Conservation (phyloP, 2,329 filamentous ascomycete genomes). For the Orbilia blumenaviensis region DNA sequence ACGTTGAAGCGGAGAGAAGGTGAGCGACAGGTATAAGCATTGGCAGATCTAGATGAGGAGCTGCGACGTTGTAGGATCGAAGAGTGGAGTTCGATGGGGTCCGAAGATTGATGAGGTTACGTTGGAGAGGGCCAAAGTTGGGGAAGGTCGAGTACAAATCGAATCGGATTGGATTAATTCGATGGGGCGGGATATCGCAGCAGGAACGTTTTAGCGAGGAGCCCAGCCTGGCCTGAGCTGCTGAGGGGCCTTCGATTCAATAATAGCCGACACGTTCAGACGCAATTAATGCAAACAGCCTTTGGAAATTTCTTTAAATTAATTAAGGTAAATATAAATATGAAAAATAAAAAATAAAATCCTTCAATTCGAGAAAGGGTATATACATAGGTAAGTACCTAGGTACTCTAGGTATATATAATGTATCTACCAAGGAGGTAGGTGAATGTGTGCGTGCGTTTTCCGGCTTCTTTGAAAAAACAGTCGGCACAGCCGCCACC, state of each 20-base stretch:
- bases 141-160: too few relatives aligned
- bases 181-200: constrained; percentile 19
- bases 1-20: constrained; percentile 6
- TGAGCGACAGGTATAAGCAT: constrained; percentile 11
- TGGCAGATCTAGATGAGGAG: not conserved
- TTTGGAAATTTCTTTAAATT: too few relatives aligned
- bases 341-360: too few relatives aligned
- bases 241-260: not conserved
- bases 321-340: too few relatives aligned
- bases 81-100: not conserved
- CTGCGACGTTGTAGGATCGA: not conserved
- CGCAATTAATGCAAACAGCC: too few relatives aligned
- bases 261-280: not conserved
- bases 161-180: not conserved
- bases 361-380: too few relatives aligned
- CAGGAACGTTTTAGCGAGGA: constrained; percentile 26
- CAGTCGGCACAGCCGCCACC: too few relatives aligned
- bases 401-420: too few relatives aligned
- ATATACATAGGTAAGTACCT: too few relatives aligned
- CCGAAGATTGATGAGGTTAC: not conserved
- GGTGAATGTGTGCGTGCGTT: too few relatives aligned
- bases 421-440: too few relatives aligned
- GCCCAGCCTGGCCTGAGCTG: not conserved
- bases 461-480: too few relatives aligned
- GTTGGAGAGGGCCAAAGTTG: not conserved